Evolutionary conservation across 495 filamentous ascomycete species (phyloP), one percentile per base, ranked within the genome.

Genomic region (Parachaetomium inaequale): DNA sequence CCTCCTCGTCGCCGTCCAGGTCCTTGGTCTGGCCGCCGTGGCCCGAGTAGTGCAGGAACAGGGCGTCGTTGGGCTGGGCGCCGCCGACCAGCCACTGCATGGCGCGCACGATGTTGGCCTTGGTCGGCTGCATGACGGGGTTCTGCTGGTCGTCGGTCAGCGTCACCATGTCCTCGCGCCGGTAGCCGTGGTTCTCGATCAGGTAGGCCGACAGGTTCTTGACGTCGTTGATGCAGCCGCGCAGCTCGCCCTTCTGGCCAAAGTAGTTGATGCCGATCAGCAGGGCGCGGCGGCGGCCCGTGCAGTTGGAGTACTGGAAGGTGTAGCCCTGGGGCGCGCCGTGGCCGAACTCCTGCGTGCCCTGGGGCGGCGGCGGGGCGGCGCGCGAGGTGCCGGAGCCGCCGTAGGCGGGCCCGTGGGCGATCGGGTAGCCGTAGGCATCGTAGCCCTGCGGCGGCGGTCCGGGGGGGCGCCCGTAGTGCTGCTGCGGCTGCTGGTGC

Each of bases 191-290:
- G 62, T 86, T 83, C 72, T 90, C 83, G 68, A 91, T 88, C 55
- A 96, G 78, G 70, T 92, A 97, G 49, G 79, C 76, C 7, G 89
- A 92, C 81, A 97, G 86, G 71, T 96, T 96, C 74, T 91, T 91
- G 34, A 92, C 90, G 74, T 97, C 93, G 74, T 97, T 97, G 81
- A 96, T 95, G 76, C 93, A 97, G 57, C 93, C 93, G 55, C 88
- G 80, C 56, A 97, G 78, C 77, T 96, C 89, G 52, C 87, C 90
- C 58, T 87, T 79, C 72, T 96, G 91, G 55, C 88, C 85, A 61
- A 95, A 92, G 74, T 97, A 97, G 77, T 97, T 97, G 79, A 96
- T 93, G 49, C 93, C 93, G 60, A 97, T 95, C 67, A 97, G 73
- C 38, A 97, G 76, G 15, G 93, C 93, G 81, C 93, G 94, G 65